Evolutionary conservation across 1,284 basidiomycete species (phyloP).

Genomic region (Stygiomarasmius scandens): DNA sequence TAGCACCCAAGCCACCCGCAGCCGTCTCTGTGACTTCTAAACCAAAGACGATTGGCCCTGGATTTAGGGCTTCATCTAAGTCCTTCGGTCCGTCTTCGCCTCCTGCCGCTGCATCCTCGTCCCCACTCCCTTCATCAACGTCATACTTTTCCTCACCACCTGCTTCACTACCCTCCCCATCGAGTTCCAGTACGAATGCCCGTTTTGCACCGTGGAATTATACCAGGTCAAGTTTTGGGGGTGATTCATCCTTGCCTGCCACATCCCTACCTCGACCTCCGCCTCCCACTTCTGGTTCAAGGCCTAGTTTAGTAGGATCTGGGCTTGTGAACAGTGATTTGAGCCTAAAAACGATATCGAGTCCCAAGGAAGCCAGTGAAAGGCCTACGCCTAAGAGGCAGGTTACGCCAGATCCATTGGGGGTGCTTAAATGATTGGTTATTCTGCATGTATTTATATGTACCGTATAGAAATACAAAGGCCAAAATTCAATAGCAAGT

Average conservation of each 20-base stretch:
- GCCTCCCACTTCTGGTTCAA: constrained; percentile 47
- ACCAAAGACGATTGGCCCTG: constrained; percentile 8
- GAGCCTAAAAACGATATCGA: constrained; percentile 16
- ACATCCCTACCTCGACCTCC: constrained; percentile 43
- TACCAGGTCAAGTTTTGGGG: constrained; percentile 51
- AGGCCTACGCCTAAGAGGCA: constrained; percentile 29
- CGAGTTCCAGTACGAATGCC: constrained; percentile 15
- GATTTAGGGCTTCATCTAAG: neutral
- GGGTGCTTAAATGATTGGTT: constrained; percentile 43
- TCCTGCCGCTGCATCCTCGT: constrained; percentile 7
- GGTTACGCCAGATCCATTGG: constrained; percentile 58
- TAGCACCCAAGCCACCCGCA: constrained; percentile 19
- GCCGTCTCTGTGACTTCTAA: constrained; percentile 21
- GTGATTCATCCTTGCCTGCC: constrained; percentile 34
- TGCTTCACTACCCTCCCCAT: constrained; percentile 1
- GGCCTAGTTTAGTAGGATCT: constrained; percentile 25
- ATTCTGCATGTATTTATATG: constrained; percentile 11
- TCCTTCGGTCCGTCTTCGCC: constrained; percentile 11
- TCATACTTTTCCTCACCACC: constrained; percentile 14
- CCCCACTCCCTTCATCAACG: constrained; percentile 3
- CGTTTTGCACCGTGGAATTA: constrained; percentile 53
- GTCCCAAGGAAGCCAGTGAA: constrained; percentile 21
- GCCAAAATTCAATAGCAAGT: neutral
- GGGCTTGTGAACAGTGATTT: neutral
- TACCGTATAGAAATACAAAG: neutral